A percentile compares a stretch with the other conserved stretches of the same genome.
Evolutionary conservation across 2,329 filamentous ascomycete genomes (phyloP).

Genomic region (Stenocarpella maydis): DNA sequence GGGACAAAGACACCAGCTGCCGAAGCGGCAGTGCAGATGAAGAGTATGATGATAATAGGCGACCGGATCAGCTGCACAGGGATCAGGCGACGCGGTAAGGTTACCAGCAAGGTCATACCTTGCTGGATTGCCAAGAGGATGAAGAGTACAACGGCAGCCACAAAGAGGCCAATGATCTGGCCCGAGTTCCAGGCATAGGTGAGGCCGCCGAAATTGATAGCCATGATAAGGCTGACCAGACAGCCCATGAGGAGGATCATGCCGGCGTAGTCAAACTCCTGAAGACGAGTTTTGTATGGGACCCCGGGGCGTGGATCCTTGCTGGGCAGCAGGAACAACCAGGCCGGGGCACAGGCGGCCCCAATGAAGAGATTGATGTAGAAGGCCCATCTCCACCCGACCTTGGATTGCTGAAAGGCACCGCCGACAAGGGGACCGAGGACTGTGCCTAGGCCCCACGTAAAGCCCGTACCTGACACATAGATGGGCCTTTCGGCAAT

Average conservation of each 20-base stretch:
- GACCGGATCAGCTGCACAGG: neutral
- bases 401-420: constrained; percentile 11
- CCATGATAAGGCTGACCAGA: constrained; percentile 29
- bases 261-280: constrained; percentile 27
- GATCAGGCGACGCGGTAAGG: neutral
- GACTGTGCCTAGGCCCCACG: constrained; percentile 25
- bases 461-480: neutral
- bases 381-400: constrained; percentile 32
- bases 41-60: neutral
- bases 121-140: constrained; percentile 17
- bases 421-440: constrained; percentile 30
- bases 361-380: constrained; percentile 31
- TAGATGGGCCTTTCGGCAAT: neutral
- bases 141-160: constrained; percentile 30
- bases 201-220: constrained; percentile 30
- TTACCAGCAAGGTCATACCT: neutral
- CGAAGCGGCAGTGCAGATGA: neutral
- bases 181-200: constrained; percentile 32
- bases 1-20: constrained; percentile 11
- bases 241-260: constrained; percentile 25
- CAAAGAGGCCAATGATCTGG: constrained; percentile 35
- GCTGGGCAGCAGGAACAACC: neutral
- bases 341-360: neutral
- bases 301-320: constrained; percentile 15
- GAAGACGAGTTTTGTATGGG: neutral